These are phyloP conservation scores for Rhizophagus sp. DNA, from an alignment of 192 early-diverging fungal genomes.

Conservation along the genomic window DNA sequence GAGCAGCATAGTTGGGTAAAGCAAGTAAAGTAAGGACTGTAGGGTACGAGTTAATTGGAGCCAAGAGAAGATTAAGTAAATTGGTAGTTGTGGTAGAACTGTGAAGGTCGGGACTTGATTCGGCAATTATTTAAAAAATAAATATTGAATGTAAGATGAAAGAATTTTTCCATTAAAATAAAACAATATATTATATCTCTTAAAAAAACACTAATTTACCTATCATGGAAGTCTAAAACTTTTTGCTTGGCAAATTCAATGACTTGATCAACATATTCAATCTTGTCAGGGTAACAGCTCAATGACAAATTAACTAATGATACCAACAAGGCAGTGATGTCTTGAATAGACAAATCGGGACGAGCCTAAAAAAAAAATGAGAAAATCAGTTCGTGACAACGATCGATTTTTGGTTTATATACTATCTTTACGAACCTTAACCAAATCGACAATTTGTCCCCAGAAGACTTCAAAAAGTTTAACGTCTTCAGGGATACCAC, in stretches of 20 bases:
- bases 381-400: not conserved
- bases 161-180: not conserved
- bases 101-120: constrained; percentile 60
- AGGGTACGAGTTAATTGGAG: constrained; percentile 78
- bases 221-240: constrained; percentile 58
- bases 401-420: not conserved
- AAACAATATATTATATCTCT: no score
- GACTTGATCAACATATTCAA: constrained; percentile 89
- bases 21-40: constrained; percentile 65
- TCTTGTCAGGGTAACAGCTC: constrained; percentile 86
- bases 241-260: constrained; percentile 86
- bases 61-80: constrained; percentile 80
- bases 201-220: not conserved
- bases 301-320: constrained; percentile 89
- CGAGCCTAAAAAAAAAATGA: constrained; percentile 58
- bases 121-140: not conserved
- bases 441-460: constrained; percentile 89
- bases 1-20: constrained; percentile 79
- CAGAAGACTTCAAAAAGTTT: constrained; percentile 97
- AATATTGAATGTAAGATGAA: not conserved
- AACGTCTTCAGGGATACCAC: constrained; percentile 85
- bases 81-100: constrained; percentile 69
- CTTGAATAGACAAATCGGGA: constrained; percentile 89
- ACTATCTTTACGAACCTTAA: constrained; percentile 57
- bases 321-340: constrained; percentile 87